Evolutionary conservation across 768 basidiomycete species (phyloP).

Genomic region (Boletus rufocinnamomeus): DNA sequence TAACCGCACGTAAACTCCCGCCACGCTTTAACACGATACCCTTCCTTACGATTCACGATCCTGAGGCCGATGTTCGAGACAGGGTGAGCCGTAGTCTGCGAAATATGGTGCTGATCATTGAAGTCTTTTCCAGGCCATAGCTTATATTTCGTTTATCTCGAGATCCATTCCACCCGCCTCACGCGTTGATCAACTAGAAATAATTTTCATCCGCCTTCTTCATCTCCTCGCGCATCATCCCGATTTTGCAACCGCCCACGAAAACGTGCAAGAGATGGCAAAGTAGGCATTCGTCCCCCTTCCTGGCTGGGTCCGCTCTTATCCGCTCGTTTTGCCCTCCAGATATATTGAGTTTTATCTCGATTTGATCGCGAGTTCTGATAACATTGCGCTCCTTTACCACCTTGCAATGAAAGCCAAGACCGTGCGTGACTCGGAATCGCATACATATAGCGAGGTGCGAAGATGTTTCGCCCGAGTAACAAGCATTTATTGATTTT

Average conservation of each 20-base stretch:
- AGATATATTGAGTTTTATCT: constrained; percentile 93
- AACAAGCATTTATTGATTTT: not conserved
- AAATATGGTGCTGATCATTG: not conserved
- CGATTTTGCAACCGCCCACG: constrained; percentile 72
- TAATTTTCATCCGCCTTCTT: constrained; percentile 82
- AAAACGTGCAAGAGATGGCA: constrained; percentile 74
- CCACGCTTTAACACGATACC: constrained; percentile 80
- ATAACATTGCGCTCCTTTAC: constrained; percentile 83
- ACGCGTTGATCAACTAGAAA: constrained; percentile 70
- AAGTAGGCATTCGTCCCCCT: constrained; percentile 53
- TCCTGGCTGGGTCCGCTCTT: not conserved
- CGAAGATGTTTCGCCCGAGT: constrained; percentile 6
- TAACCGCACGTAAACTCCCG: constrained; percentile 66
- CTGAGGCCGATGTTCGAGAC: constrained; percentile 75
- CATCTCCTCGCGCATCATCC: constrained; percentile 94
- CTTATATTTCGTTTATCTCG: constrained; percentile 55
- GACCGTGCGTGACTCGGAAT: constrained; percentile 79
- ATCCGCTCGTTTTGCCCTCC: not conserved
- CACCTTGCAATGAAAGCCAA: constrained; percentile 82
- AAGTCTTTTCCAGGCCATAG: constrained; percentile 46
- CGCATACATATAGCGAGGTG: constrained; percentile 71
- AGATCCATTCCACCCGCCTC: constrained; percentile 51
- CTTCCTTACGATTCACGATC: constrained; percentile 89
- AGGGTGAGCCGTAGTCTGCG: constrained; percentile 46
- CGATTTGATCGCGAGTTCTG: constrained; percentile 69